Percentiles rank a stretch among this genome's conserved stretches.
These are phyloP conservation scores for Penicillium turbatum DNA, from an alignment of 495 filamentous ascomycete species.

Conservation along the genomic window DNA sequence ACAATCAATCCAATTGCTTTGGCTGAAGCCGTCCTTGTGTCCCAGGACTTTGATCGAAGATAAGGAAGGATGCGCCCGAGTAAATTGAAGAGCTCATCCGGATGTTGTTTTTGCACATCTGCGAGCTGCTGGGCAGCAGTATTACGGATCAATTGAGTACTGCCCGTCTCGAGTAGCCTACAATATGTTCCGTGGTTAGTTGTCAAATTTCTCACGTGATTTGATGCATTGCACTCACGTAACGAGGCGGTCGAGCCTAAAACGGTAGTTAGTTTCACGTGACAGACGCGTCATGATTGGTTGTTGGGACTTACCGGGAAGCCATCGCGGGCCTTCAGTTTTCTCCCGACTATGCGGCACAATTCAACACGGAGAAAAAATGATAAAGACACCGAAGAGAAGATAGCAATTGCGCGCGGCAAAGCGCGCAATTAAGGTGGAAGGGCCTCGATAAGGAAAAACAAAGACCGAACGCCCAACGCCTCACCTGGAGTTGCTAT, in stretches of 20 bases:
- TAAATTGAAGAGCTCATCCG: slow-evolving; percentile 94
- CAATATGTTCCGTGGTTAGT: slow-evolving; percentile 31
- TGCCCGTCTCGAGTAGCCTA: slow-evolving; percentile 93
- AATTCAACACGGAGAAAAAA: slow-evolving; percentile 13
- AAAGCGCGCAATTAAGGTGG: slow-evolving; percentile 9
- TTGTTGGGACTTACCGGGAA: slow-evolving; percentile 45
- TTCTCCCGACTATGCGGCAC: slow-evolving; percentile 27
- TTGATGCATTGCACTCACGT: slow-evolving; percentile 59
- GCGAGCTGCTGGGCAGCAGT: slow-evolving; percentile 94
- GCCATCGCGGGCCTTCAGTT: slow-evolving; percentile 44
- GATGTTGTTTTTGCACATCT: slow-evolving; percentile 95
- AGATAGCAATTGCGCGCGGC: slow-evolving; percentile 13
- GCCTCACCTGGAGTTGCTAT: slow-evolving; percentile 8
- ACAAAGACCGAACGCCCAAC: slow-evolving; percentile 21
- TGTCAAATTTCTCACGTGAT: slow-evolving; percentile 3
- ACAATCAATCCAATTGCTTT: slow-evolving; percentile 91
- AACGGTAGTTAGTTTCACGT: slow-evolving; percentile 35
- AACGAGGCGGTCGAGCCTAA: slow-evolving; percentile 84
- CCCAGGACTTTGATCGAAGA: slow-evolving; percentile 89
- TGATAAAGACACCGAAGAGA: slow-evolving; percentile 5
- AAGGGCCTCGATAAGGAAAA: slow-evolving; percentile 8
- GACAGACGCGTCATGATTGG: slow-evolving; percentile 31
- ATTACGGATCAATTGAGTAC: slow-evolving; percentile 88
- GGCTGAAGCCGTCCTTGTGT: slow-evolving; percentile 84
- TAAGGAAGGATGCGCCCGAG: slow-evolving; percentile 94